These are phyloP conservation scores for Lepidium sativum DNA, from an alignment of 345 rosid genomes.

Conservation along the genomic window DNA sequence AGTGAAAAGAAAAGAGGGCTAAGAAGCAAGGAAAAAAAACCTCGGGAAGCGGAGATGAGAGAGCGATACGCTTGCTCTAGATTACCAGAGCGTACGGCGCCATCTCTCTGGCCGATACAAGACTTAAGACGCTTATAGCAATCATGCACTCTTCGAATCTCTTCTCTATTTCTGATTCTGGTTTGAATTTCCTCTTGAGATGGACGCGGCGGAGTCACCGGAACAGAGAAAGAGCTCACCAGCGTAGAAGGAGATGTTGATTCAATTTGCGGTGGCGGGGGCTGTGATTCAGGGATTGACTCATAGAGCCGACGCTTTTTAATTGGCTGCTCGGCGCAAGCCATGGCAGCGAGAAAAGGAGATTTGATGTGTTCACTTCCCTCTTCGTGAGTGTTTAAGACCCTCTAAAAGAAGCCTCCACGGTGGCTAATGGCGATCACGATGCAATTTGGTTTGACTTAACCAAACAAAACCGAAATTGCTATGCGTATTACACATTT, in stretches of 20 bases:
- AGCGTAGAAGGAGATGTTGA: conserved; percentile 20
- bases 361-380: neutral
- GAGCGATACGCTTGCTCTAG: conserved; percentile 71
- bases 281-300: conserved; percentile 24
- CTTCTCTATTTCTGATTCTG: conserved; percentile 68
- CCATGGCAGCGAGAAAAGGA: conserved; percentile 30
- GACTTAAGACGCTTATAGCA: conserved; percentile 63
- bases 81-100: conserved; percentile 34
- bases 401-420: neutral
- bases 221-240: conserved; percentile 27
- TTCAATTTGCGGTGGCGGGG: conserved; percentile 20
- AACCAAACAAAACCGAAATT: neutral
- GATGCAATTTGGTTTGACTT: conserved; percentile 1
- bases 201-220: conserved; percentile 52
- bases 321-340: conserved; percentile 78
- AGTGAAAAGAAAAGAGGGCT: neutral
- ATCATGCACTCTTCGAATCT: conserved; percentile 74
- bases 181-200: conserved; percentile 63
- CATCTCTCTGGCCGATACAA: conserved; percentile 53
- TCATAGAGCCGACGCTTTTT: conserved; percentile 84
- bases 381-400: conserved; percentile 2
- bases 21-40: conserved; percentile 21
- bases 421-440: neutral
- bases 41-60: conserved; percentile 70
- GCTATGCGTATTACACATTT: no score